Evolutionary conservation across 2,329 filamentous ascomycete genomes (phyloP).

Genomic region (Fusarium torulosum): DNA sequence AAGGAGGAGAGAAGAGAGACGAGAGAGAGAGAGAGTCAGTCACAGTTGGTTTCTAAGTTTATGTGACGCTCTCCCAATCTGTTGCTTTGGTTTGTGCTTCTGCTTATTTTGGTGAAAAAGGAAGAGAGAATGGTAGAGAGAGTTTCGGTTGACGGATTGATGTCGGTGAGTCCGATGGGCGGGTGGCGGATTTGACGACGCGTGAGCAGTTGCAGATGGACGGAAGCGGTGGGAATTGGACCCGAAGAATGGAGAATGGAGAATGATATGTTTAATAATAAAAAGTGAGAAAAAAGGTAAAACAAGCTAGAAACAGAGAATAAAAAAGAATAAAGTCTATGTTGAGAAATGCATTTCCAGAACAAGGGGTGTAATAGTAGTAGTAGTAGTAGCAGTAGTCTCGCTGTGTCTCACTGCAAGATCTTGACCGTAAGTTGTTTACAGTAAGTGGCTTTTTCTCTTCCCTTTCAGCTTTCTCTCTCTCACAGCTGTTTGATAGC

Average conservation of each 20-base stretch:
- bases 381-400: no score
- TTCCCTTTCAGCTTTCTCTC: constrained; percentile 3
- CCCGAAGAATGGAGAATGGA: constrained; percentile 23
- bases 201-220: constrained; percentile 34
- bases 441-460: not conserved
- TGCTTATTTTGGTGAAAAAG: not conserved
- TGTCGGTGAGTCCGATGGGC: constrained; percentile 40
- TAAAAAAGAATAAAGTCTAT: constrained; percentile 19
- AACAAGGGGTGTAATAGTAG: constrained; percentile 3
- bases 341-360: constrained; percentile 24
- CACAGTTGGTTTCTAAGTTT: constrained; percentile 21
- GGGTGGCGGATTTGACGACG: constrained; percentile 40
- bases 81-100: not conserved
- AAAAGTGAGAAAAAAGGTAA: not conserved
- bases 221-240: constrained; percentile 27
- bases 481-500: no score
- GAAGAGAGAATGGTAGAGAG: constrained; percentile 4
- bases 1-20: not conserved
- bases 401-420: not conserved
- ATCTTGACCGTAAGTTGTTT: constrained; percentile 37
- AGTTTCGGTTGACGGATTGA: constrained; percentile 16
- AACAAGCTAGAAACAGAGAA: constrained; percentile 24
- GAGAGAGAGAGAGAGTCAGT: constrained; percentile 6
- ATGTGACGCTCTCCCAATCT: not conserved
- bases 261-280: not conserved